A percentile compares a stretch with the other conserved stretches of the same genome.
phyloP scores from a whole-genome alignment of 2,329 filamentous ascomycete species.

The Hymenoscyphus repandus region DNA sequence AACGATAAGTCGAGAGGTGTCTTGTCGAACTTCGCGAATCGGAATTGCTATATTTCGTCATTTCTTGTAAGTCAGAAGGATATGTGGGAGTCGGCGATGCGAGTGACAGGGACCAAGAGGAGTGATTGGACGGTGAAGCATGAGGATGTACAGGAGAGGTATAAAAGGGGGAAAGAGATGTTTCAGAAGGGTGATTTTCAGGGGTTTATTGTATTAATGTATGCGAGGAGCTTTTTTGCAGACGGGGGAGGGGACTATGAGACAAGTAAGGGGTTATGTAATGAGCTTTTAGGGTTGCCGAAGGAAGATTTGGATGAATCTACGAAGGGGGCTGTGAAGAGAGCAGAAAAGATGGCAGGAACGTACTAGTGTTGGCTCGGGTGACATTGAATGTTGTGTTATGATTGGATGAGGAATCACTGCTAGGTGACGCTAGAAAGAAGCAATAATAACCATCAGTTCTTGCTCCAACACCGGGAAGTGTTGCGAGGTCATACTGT shows the following conservation, averaged over 20 bases:
- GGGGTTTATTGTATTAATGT: conserved; percentile 12
- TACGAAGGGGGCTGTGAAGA: background rate
- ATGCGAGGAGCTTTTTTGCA: conserved; percentile 15
- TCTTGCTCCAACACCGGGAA: too few relatives aligned
- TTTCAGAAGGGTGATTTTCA: conserved; percentile 11
- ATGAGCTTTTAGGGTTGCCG: conserved; percentile 15
- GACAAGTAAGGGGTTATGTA: conserved; percentile 7
- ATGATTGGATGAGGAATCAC: too few relatives aligned
- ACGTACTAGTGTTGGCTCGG: background rate
- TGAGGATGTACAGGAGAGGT: conserved; percentile 6
- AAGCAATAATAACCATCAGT: too few relatives aligned
- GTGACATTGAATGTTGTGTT: too few relatives aligned
- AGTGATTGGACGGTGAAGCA: conserved; percentile 15
- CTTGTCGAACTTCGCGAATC: conserved; percentile 36
- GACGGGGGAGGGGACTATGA: conserved; percentile 12
- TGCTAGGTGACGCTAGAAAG: too few relatives aligned
- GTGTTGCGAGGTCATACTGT: too few relatives aligned
- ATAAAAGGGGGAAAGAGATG: conserved; percentile 8
- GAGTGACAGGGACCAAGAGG: conserved; percentile 13
- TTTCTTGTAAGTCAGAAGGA: conserved; percentile 45
- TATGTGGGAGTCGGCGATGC: conserved; percentile 35
- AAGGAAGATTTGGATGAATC: conserved; percentile 16
- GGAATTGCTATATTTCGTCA: conserved; percentile 37
- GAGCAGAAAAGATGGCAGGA: background rate
- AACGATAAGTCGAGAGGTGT: conserved; percentile 30